These are phyloP conservation scores for Leccinum subtestaceum DNA, from an alignment of 768 basidiomycete species.

Conservation along the genomic window DNA sequence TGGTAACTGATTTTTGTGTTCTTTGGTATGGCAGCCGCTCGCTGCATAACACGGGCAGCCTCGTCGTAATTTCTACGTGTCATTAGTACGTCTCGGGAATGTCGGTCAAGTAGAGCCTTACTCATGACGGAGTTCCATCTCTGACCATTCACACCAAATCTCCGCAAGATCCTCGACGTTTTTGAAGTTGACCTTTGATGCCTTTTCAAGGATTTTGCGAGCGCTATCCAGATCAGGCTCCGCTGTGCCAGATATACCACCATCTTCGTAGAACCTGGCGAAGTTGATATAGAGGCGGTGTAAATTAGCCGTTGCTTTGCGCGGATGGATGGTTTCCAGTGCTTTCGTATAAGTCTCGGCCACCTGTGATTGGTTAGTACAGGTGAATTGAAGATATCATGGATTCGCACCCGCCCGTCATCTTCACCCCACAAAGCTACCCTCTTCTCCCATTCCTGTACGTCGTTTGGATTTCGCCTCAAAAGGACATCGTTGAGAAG, in stretches of 20 bases:
- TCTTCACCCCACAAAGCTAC: conserved; percentile 91
- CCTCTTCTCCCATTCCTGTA: conserved; percentile 99
- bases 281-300: conserved; percentile 93
- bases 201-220: conserved; percentile 91
- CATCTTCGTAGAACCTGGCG: conserved; percentile 96
- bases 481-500: conserved; percentile 93
- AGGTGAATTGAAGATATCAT: background rate
- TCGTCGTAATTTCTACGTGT: conserved; percentile 89
- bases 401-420: conserved; percentile 74
- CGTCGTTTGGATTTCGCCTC: conserved; percentile 93
- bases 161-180: conserved; percentile 97
- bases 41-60: conserved; percentile 92
- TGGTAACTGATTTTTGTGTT: conserved; percentile 90
- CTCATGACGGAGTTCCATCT: conserved; percentile 97
- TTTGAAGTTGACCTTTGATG: conserved; percentile 87
- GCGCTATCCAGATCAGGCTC: conserved; percentile 83
- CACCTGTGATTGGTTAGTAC: conserved; percentile 47
- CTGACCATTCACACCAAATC: conserved; percentile 99
- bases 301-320: conserved; percentile 87
- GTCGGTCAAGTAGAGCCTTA: conserved; percentile 39
- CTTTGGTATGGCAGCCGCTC: conserved; percentile 89
- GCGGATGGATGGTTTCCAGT: conserved; percentile 81
- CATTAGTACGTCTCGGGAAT: conserved; percentile 10
- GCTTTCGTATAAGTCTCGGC: conserved; percentile 92
- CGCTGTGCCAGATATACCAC: conserved; percentile 75